Conservation (phyloP, 768 basidiomycete genomes). For the Rossbeevera mucosa region DNA sequence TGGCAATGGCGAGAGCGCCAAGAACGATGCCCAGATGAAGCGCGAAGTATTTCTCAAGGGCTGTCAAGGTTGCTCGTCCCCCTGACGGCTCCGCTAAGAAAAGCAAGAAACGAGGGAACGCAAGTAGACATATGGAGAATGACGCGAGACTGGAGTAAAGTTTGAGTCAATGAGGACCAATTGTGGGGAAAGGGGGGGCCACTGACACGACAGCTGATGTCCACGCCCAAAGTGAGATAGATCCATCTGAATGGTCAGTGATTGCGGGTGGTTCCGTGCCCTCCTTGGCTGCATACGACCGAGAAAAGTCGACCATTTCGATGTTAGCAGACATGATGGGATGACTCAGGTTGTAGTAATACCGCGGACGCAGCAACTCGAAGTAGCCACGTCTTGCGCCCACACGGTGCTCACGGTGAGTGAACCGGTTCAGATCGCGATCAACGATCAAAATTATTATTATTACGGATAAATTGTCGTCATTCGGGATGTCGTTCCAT, state of each 20-base stretch:
- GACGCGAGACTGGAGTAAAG: constrained; percentile 28
- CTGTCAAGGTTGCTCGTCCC: constrained; percentile 46
- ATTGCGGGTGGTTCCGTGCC: background rate
- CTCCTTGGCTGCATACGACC: background rate
- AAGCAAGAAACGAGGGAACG: constrained; percentile 62
- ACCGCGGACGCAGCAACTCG: background rate
- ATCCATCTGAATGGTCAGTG: constrained; percentile 14
- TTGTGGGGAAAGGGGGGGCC: background rate
- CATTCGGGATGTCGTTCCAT: background rate
- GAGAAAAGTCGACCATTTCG: constrained; percentile 40
- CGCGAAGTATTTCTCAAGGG: constrained; percentile 66
- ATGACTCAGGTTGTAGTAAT: background rate
- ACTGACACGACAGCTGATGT: constrained; percentile 29
- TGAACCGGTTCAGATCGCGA: background rate
- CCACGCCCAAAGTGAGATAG: constrained; percentile 38
- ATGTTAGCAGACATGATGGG: constrained; percentile 31
- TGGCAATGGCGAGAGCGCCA: constrained; percentile 47
- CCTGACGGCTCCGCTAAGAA: constrained; percentile 54
- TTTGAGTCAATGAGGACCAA: constrained; percentile 2
- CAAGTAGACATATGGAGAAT: constrained; percentile 36
- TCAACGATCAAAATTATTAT: background rate
- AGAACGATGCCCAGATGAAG: constrained; percentile 64
- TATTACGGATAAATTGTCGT: background rate
- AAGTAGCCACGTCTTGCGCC: background rate
- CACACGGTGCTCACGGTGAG: background rate